These are phyloP conservation scores for Yarrowia deformans DNA, from an alignment of 805 yeast species.

Conservation along the genomic window DNA sequence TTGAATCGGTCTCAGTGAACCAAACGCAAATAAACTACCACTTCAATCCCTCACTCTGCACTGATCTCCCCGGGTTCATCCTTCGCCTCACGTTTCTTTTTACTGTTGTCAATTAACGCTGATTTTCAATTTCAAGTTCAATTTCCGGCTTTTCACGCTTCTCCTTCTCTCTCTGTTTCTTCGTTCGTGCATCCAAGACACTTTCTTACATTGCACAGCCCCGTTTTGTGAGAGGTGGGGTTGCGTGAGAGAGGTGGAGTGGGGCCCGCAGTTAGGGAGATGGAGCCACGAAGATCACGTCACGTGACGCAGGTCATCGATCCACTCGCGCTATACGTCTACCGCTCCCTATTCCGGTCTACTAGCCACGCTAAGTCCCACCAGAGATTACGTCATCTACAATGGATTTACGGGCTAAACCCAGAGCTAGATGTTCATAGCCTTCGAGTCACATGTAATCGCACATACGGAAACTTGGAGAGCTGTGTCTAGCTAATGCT, in stretches of 20 bases:
- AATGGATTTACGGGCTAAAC: constrained; percentile 4
- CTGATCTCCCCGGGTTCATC: background rate
- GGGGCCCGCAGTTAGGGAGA: background rate
- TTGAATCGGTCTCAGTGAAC: too few species aligned
- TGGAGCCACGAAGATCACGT: too few species aligned
- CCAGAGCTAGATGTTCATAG: constrained; percentile 13
- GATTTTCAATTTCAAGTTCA: background rate
- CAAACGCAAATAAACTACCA: too few species aligned
- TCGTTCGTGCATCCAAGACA: constrained; percentile 11
- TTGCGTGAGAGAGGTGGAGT: background rate
- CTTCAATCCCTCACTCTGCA: too few species aligned
- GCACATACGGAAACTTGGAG: background rate
- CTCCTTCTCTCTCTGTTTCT: too few species aligned
- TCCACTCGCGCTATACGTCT: background rate
- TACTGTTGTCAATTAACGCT: constrained; percentile 1
- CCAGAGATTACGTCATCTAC: constrained; percentile 16
- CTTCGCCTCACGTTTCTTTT: background rate
- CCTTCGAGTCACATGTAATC: constrained; percentile 20
- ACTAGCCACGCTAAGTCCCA: background rate
- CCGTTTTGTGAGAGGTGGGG: constrained; percentile 17
- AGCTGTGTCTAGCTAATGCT: background rate
- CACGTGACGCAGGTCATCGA: background rate
- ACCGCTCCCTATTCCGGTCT: too few species aligned
- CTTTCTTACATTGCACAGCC: constrained; percentile 27
- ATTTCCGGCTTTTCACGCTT: constrained; percentile 3